Conservation (phyloP, 2,329 filamentous ascomycete species). For the Aspergillus proliferans region DNA sequence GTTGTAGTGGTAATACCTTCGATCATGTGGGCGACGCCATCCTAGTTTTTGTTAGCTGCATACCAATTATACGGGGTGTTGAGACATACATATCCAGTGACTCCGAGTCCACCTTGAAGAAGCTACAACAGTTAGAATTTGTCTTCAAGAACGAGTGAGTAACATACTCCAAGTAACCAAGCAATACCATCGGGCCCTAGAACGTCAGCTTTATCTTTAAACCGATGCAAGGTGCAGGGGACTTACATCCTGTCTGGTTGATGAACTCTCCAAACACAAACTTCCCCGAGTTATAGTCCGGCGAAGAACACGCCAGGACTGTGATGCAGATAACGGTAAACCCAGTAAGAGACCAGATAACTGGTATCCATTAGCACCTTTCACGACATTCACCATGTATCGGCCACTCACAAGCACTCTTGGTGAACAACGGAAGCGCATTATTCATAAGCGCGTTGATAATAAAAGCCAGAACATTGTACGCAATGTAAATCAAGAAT, state of each 20-base stretch:
- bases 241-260: constrained; percentile 57
- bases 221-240: background rate
- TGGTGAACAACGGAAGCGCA: constrained; percentile 59
- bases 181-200: constrained; percentile 56
- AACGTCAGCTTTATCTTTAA: constrained; percentile 10
- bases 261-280: constrained; percentile 59
- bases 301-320: constrained; percentile 59
- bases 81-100: constrained; percentile 47
- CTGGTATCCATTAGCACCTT: constrained; percentile 11
- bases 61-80: too few species aligned
- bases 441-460: constrained; percentile 61
- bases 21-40: constrained; percentile 45
- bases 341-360: constrained; percentile 64
- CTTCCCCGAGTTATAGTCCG: constrained; percentile 56
- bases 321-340: constrained; percentile 67
- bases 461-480: constrained; percentile 54
- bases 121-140: constrained; percentile 25
- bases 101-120: constrained; percentile 47
- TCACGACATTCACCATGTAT: background rate
- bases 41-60: constrained; percentile 14
- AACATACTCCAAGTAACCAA: constrained; percentile 39
- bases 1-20: constrained; percentile 8
- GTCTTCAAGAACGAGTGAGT: background rate
- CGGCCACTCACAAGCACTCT: constrained; percentile 48
- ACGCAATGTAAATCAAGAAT: constrained; percentile 65